A percentile compares a stretch with the other conserved stretches of the same genome.
phyloP scores from a whole-genome alignment of 2,329 filamentous ascomycete species.

The Bisporella sp. region DNA sequence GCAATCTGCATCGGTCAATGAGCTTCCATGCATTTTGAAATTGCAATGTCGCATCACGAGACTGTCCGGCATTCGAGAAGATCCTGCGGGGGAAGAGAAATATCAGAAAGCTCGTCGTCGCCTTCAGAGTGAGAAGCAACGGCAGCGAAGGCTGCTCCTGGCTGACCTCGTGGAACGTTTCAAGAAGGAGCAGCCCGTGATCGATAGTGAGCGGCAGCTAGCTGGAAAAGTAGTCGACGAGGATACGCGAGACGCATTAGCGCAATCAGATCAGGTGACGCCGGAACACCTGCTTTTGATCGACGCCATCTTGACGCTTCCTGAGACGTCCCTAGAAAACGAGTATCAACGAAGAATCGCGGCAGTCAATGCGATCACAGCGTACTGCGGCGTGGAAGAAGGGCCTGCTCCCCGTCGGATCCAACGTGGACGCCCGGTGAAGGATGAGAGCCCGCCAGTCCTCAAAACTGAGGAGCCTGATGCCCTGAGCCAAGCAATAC shows the following conservation, averaged over 20 bases:
- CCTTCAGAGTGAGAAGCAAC: constrained; percentile 5
- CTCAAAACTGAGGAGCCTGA: no score
- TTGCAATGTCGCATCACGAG: not conserved
- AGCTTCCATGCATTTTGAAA: constrained; percentile 7
- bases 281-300: constrained; percentile 1
- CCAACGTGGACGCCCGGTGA: no score
- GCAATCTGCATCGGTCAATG: constrained; percentile 18
- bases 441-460: no score
- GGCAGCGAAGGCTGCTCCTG: constrained; percentile 1
- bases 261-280: constrained; percentile 3
- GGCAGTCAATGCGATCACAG: no score
- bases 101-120: constrained; percentile 2
- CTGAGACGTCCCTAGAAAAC: no score
- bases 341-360: no score
- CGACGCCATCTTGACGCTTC: no score
- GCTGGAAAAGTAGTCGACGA: constrained; percentile 8
- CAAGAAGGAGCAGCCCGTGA: constrained; percentile 9
- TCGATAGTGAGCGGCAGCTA: constrained; percentile 7
- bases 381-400: no score
- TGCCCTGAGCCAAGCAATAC: no score
- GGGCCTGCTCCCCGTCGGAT: no score
- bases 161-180: not conserved
- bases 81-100: not conserved
- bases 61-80: not conserved
- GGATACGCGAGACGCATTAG: constrained; percentile 2